Conservation (phyloP, 2,329 filamentous ascomycete genomes). For the Fusarium pseudograminearum region DNA sequence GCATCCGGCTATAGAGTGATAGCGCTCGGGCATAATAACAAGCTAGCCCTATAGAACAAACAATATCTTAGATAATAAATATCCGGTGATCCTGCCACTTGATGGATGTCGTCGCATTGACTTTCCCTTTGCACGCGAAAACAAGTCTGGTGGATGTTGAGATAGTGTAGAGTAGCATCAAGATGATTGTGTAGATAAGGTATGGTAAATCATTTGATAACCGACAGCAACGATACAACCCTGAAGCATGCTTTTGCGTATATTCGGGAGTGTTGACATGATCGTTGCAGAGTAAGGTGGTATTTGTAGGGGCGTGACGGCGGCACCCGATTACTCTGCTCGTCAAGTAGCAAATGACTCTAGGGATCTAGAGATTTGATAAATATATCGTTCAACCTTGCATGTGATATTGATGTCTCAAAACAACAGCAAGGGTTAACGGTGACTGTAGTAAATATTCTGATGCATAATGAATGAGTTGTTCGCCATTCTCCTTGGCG, state of each 20-base stretch:
- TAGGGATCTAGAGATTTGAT: background rate
- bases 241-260: background rate
- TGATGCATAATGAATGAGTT: background rate
- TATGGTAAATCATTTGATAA: constrained; percentile 6
- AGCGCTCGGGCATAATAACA: background rate
- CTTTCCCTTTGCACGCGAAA: background rate
- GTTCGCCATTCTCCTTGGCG: background rate
- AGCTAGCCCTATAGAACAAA: background rate
- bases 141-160: background rate
- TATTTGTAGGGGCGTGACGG: constrained; percentile 19
- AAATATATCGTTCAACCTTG: rapidly evolving
- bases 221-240: background rate
- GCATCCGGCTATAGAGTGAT: background rate
- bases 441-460: background rate
- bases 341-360: background rate
- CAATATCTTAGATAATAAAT: background rate
- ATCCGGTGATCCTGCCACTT: constrained; percentile 12
- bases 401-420: background rate
- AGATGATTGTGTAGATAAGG: background rate
- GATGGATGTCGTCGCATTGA: background rate
- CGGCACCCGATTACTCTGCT: constrained; percentile 1
- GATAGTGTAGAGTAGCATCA: background rate
- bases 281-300: constrained; percentile 12
- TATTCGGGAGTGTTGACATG: background rate
- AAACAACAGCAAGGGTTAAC: no score